Base-by-base conservation (phyloP, 441 rosid genomes). In the Pelargonium cotyledonis region DNA sequence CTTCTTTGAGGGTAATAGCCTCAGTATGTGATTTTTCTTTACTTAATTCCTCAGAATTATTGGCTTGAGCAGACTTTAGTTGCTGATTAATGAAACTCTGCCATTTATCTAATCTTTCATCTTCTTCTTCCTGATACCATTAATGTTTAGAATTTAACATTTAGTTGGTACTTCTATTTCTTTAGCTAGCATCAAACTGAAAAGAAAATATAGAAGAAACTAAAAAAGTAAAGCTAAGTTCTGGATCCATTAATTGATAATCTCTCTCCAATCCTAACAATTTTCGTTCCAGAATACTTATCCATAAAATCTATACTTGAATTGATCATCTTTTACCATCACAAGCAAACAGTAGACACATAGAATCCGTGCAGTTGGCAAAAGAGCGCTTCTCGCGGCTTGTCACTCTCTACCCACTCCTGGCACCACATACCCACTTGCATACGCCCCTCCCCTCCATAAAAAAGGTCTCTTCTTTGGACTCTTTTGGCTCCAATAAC, bases 41-140 rank as follows among this genome's bases (percentile, higher is more conserved):
- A 41, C 44, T 26, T 66, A 40, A 85, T 55, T 80, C 81, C 69
- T 76, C 75, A 10, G 79, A 77, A 49, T 74, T 63, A 73, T 65
- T 18, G 23, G 23, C 29, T 15, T 78, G 79, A 75, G 38, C 70
- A 44, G 69, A 5, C 10, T 43, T 57, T 10, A 70, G 86, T 21
- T 70, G 76, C 69, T 82, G 80, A 75, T 83, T 80, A 67, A 88
- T 81, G 65, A 88, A 88, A 65, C 16, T 71, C 62, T 78, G 75
- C 93, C 90, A 86, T 70, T 77, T 86, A 68, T 68, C 75, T 8
- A 69, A 78, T 68, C 90, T 86, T 79, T 88, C 90, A 43, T 76
- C 81, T 81, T 88, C 93, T 81, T 88, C 93, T 73, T 82, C 85
- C 93, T 88, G 75, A 65, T 26, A 75, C 23, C 18, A 63, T 70